A percentile compares a stretch with the other conserved stretches of the same genome.
Conservation (phyloP, 768 basidiomycete species). For the Phylloporus rhodoxanthus region DNA sequence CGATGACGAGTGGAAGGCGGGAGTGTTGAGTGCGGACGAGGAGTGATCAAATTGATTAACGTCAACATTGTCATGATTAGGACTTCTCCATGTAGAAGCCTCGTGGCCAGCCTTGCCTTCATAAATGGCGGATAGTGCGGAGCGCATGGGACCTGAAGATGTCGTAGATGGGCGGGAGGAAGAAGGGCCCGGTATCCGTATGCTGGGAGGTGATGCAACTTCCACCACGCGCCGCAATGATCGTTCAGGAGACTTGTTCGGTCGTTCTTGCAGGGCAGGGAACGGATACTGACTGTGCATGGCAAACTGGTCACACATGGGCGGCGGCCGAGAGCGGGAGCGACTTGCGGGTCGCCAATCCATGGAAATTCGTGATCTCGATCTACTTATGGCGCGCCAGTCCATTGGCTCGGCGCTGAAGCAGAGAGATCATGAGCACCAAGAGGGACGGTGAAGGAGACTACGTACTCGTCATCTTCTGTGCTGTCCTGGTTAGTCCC, state of each 20-base stretch:
- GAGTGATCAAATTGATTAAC: conserved; percentile 35
- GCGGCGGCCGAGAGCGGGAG: conserved; percentile 71
- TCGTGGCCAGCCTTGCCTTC: conserved; percentile 38
- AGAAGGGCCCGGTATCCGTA: conserved; percentile 39
- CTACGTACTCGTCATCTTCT: conserved; percentile 71
- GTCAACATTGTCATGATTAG: conserved; percentile 24
- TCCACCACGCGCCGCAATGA: conserved; percentile 19
- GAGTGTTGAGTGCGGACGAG: conserved; percentile 39
- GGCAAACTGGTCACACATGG: conserved; percentile 45
- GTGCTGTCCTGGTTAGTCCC: conserved; percentile 63
- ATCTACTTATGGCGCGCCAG: conserved; percentile 88
- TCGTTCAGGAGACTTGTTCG: conserved; percentile 27
- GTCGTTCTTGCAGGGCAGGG: conserved; percentile 28
- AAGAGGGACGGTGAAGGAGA: conserved; percentile 17
- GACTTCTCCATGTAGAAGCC: conserved; percentile 35
- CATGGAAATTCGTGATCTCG: conserved; percentile 85
- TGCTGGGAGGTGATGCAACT: conserved; percentile 24
- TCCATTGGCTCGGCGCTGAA: conserved; percentile 69
- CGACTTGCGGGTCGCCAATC: conserved; percentile 82
- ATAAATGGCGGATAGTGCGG: conserved; percentile 44
- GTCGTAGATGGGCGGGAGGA: conserved; percentile 44
- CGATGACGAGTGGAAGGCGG: conserved; percentile 61
- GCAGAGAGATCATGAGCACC: conserved; percentile 21
- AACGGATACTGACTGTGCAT: conserved; percentile 37
- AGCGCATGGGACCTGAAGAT: conserved; percentile 32